A percentile compares a stretch with the other conserved stretches of the same genome.
Conservation (phyloP, 352 stramenopile genomes). For the Globisporangium ultimum region DNA sequence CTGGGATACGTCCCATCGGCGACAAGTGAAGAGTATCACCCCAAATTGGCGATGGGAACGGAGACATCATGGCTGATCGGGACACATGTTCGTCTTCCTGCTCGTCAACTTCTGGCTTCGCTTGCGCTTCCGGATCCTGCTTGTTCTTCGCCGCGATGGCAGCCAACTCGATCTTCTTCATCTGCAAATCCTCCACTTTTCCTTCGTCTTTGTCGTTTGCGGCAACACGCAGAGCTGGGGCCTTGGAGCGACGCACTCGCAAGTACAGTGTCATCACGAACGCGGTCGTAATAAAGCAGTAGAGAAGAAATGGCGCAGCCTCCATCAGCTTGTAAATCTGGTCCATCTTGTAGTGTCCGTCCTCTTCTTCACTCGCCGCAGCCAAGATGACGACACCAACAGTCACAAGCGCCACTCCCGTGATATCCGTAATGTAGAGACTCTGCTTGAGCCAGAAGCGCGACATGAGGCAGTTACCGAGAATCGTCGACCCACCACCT, state of each 20-base stretch:
- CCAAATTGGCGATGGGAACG: constrained; percentile 74
- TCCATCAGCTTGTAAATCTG: constrained; percentile 84
- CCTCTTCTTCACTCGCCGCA: constrained; percentile 60
- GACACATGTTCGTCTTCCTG: constrained; percentile 26
- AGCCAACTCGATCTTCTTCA: constrained; percentile 46
- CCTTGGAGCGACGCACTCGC: constrained; percentile 75
- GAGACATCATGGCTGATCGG: constrained; percentile 67
- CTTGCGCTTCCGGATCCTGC: constrained; percentile 12
- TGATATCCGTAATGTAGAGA: constrained; percentile 81
- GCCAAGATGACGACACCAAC: constrained; percentile 80
- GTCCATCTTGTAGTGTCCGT: constrained; percentile 82
- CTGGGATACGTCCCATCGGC: constrained; percentile 26
- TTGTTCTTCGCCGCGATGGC: constrained; percentile 19
- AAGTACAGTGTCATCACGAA: constrained; percentile 85
- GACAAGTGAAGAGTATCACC: constrained; percentile 47
- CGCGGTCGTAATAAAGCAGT: constrained; percentile 72
- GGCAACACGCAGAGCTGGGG: constrained; percentile 66
- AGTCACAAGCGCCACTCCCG: constrained; percentile 71
- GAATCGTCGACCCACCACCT: constrained; percentile 75
- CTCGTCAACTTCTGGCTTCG: constrained; percentile 15
- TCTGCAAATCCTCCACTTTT: constrained; percentile 51
- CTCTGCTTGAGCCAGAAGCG: constrained; percentile 87
- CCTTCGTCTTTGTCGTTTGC: constrained; percentile 42
- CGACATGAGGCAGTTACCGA: constrained; percentile 83
- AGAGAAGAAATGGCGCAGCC: constrained; percentile 78